Conservation (phyloP, 495 filamentous ascomycete genomes). For the Daldinia vernicosa region DNA sequence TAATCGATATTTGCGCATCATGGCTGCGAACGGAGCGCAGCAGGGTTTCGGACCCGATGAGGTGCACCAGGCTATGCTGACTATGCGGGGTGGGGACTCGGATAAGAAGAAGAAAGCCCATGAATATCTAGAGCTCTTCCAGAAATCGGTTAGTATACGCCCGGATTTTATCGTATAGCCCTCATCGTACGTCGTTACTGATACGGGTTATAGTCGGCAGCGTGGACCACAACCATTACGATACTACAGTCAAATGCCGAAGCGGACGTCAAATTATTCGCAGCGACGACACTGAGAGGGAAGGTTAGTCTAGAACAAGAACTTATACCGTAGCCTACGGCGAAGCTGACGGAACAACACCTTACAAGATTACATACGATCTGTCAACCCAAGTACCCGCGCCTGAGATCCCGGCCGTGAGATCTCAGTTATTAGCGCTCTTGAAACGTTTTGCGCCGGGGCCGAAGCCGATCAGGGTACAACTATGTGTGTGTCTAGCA, state of each 20-base stretch:
- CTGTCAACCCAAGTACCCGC: slow-evolving; percentile 75
- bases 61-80: slow-evolving; percentile 85
- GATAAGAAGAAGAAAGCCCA: slow-evolving; percentile 88
- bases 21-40: slow-evolving; percentile 74
- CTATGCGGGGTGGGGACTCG: slow-evolving; percentile 87
- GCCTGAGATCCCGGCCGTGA: slow-evolving; percentile 74
- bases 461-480: slow-evolving; percentile 89
- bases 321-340: neutral
- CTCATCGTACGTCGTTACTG: slow-evolving; percentile 18
- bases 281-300: slow-evolving; percentile 95
- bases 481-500: slow-evolving; percentile 93
- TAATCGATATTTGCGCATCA: slow-evolving; percentile 50
- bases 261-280: slow-evolving; percentile 89
- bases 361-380: slow-evolving; percentile 59
- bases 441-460: slow-evolving; percentile 81
- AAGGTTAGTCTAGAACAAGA: slow-evolving; percentile 69
- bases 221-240: slow-evolving; percentile 86
- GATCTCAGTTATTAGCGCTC: slow-evolving; percentile 81
- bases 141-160: slow-evolving; percentile 86
- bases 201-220: slow-evolving; percentile 66
- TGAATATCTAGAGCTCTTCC: slow-evolving; percentile 91
- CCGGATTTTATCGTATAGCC: neutral
- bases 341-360: slow-evolving; percentile 37
- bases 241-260: slow-evolving; percentile 82
- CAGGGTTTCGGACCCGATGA: slow-evolving; percentile 75